phyloP scores from a whole-genome alignment of 371 early-diverging fungal species.

The Cokeromyces recurvatus region DNA sequence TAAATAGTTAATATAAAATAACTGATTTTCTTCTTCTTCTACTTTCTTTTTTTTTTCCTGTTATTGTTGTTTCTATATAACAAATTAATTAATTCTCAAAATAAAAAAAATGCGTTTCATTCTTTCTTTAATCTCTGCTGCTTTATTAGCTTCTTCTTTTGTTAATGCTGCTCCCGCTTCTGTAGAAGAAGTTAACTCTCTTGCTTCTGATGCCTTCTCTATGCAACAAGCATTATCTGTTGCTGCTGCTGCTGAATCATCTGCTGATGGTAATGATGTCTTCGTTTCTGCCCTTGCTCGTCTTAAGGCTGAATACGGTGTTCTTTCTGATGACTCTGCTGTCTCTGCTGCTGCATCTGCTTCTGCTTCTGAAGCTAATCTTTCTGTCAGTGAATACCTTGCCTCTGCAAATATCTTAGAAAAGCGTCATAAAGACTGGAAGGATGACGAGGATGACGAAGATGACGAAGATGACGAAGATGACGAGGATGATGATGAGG shows the following conservation, averaged over 20 bases:
- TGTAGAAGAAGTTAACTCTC: conserved; percentile 1
- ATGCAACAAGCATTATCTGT: conserved; percentile 5
- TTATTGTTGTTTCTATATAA: too few species aligned
- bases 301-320: conserved; percentile 9
- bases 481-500: conserved; percentile 6
- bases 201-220: neutral
- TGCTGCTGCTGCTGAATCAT: conserved; percentile 7
- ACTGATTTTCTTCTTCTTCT: too few species aligned
- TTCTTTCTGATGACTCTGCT: too few species aligned
- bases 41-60: too few species aligned
- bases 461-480: conserved; percentile 7
- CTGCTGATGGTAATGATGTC: conserved; percentile 15
- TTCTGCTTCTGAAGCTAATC: too few species aligned
- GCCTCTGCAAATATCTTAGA: conserved; percentile 1
- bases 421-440: neutral
- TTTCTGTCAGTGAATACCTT: neutral
- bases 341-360: neutral
- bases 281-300: conserved; percentile 27
- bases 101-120: conserved; percentile 30
- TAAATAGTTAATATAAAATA: too few species aligned
- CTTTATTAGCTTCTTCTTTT: conserved; percentile 20
- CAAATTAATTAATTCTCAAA: too few species aligned
- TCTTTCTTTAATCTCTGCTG: conserved; percentile 29
- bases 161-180: conserved; percentile 20
- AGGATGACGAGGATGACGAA: conserved; percentile 3